Conservation (phyloP, 1,139 yeast genomes). For the Blastobotrys arbuscula region DNA sequence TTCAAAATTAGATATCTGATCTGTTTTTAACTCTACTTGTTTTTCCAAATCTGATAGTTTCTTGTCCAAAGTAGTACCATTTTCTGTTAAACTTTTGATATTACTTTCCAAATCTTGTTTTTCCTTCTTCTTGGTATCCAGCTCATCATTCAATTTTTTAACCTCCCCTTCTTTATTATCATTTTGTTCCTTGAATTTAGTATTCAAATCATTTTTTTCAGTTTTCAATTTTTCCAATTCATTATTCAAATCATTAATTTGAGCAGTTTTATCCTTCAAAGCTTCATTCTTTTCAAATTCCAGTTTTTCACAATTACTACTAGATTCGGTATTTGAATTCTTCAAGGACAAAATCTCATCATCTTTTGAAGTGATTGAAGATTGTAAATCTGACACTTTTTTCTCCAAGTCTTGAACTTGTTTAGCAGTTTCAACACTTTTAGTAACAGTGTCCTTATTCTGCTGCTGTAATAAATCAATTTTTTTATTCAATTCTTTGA, state of each 20-base stretch:
- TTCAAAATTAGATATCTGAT: background rate
- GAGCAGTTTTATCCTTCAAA: background rate
- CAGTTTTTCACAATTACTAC: background rate
- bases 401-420: conserved; percentile 9
- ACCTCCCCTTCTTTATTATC: background rate
- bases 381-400: conserved; percentile 10
- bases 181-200: background rate
- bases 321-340: conserved; percentile 6
- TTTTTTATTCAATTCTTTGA: conserved; percentile 11
- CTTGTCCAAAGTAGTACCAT: background rate
- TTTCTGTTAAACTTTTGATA: background rate
- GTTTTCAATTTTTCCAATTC: background rate
- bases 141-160: background rate
- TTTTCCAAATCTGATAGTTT: conserved; percentile 4
- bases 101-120: background rate
- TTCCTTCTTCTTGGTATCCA: background rate
- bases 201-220: background rate
- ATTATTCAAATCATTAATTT: conserved; percentile 1
- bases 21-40: background rate
- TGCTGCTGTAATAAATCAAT: background rate
- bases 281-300: background rate
- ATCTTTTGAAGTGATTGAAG: conserved; percentile 2
- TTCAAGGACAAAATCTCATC: conserved; percentile 12
- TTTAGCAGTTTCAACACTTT: conserved; percentile 5
- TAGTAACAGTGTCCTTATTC: conserved; percentile 3